Conservation (phyloP, 1,139 yeast species). For the Lodderomyces beijingensis region DNA sequence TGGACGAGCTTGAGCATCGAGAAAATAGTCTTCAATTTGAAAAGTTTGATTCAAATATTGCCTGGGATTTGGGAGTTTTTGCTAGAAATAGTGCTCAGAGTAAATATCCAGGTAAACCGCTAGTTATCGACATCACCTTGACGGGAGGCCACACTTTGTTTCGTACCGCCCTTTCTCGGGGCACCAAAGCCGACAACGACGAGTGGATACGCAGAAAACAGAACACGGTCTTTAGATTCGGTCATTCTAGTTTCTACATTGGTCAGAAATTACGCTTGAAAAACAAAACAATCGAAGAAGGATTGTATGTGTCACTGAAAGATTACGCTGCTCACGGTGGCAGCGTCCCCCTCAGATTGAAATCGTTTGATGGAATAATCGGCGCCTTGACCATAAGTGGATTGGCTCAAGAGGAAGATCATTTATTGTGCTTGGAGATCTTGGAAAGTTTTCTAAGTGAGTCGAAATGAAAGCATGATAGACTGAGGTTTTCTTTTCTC, state of each 20-base stretch:
- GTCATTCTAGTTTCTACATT: slow-evolving; percentile 50
- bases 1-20: slow-evolving; percentile 14
- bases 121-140: slow-evolving; percentile 49
- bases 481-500: no score
- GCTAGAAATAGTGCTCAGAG: slow-evolving; percentile 27
- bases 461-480: no score
- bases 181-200: slow-evolving; percentile 51
- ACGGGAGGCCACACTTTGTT: slow-evolving; percentile 49
- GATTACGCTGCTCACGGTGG: slow-evolving; percentile 66
- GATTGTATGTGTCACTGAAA: slow-evolving; percentile 35
- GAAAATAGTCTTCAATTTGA: slow-evolving; percentile 16
- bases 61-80: slow-evolving; percentile 34
- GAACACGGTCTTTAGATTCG: slow-evolving; percentile 48
- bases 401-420: slow-evolving; percentile 46
- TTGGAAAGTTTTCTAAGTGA: no score
- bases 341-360: slow-evolving; percentile 50
- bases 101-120: slow-evolving; percentile 24
- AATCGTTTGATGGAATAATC: slow-evolving; percentile 40
- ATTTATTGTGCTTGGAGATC: slow-evolving; percentile 31
- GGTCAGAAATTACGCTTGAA: slow-evolving; percentile 43
- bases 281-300: slow-evolving; percentile 29
- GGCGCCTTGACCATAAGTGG: slow-evolving; percentile 63
- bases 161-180: slow-evolving; percentile 43
- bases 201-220: slow-evolving; percentile 55
- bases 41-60: slow-evolving; percentile 25